Percentiles rank a stretch among this genome's conserved stretches.
Evolutionary conservation across 1,139 yeast species (phyloP).

Genomic region (Suhomyces bolitotheri): DNA sequence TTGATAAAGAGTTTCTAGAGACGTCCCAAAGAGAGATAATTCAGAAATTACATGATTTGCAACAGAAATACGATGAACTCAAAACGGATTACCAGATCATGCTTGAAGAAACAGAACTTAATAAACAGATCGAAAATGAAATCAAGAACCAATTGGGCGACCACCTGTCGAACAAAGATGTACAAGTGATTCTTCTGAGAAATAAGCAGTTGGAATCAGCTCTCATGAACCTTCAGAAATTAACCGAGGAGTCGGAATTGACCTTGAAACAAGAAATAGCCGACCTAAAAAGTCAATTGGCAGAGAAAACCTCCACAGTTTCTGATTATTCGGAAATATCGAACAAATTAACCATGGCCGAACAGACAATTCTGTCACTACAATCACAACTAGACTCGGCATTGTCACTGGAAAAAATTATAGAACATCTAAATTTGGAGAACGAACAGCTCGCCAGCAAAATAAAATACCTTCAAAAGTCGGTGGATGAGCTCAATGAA

Average conservation of each 20-base stretch:
- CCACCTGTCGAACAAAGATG: constrained; percentile 18
- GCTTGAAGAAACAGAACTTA: constrained; percentile 49
- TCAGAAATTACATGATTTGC: constrained; percentile 29
- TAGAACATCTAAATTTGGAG: constrained; percentile 57
- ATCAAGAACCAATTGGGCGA: constrained; percentile 24
- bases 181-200: constrained; percentile 25
- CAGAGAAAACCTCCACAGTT: constrained; percentile 15
- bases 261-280: constrained; percentile 25
- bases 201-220: constrained; percentile 41
- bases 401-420: constrained; percentile 46
- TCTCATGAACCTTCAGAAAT: constrained; percentile 39
- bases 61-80: constrained; percentile 38
- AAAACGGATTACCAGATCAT: constrained; percentile 41
- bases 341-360: constrained; percentile 38
- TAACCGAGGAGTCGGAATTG: constrained; percentile 28
- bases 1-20: constrained; percentile 56
- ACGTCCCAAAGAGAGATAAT: constrained; percentile 41
- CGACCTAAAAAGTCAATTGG: constrained; percentile 24
- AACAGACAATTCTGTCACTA: constrained; percentile 44
- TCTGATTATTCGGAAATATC: constrained; percentile 21
- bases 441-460: constrained; percentile 48
- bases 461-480: constrained; percentile 37
- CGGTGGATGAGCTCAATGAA: constrained; percentile 59
- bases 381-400: constrained; percentile 45
- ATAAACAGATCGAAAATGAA: constrained; percentile 42